These are phyloP conservation scores for Castanea mollissima DNA, from an alignment of 306 rosid genomes.

Conservation along the genomic window DNA sequence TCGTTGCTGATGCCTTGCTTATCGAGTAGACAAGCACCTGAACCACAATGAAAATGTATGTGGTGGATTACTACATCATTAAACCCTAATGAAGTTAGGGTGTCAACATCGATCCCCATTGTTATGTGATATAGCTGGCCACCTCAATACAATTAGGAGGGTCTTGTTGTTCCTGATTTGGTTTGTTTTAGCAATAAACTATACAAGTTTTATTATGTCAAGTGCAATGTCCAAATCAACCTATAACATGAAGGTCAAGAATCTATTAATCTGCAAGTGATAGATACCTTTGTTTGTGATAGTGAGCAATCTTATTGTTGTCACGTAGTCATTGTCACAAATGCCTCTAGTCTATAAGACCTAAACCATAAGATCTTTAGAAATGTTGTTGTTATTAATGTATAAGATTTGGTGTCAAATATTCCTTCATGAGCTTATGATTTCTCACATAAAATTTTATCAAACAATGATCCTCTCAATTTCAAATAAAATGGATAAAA, in stretches of 20 bases:
- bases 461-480: too few species aligned
- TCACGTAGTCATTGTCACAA: slow-evolving; percentile 5
- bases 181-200: neutral
- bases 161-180: neutral
- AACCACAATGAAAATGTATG: slow-evolving; percentile 1
- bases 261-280: neutral
- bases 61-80: neutral
- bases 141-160: neutral
- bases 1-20: slow-evolving; percentile 13
- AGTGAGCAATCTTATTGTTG: slow-evolving; percentile 7
- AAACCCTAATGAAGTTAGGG: slow-evolving; percentile 9
- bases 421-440: neutral
- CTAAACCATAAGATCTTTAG: neutral
- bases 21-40: slow-evolving; percentile 4
- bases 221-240: slow-evolving; percentile 21
- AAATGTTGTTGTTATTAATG: neutral
- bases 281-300: neutral
- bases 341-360: neutral
- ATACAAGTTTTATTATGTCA: neutral
- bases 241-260: slow-evolving; percentile 3
- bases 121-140: slow-evolving; percentile 21
- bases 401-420: neutral
- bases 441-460: too few species aligned
- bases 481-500: too few species aligned
- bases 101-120: slow-evolving; percentile 22